Evolutionary conservation across 306 rosid genomes (phyloP), one percentile per base, ranked within the genome.

Genomic region (Ormosia semicastrata): DNA sequence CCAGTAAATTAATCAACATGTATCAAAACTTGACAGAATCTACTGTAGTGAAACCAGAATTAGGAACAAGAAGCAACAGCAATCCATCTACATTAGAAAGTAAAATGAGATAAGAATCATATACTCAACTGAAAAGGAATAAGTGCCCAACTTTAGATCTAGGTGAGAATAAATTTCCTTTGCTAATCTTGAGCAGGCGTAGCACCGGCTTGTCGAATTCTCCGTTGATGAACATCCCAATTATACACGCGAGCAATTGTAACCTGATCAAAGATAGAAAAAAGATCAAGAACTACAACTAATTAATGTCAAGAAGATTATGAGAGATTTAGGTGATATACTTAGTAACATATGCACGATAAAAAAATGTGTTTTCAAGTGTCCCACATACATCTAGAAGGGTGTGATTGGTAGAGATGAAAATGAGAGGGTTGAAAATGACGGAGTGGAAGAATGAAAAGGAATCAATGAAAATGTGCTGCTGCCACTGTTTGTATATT

Each of bases 191-290:
- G 72, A n/a, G 82, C 80, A 53, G 85, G 62, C 39, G 83, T 1
- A 18, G 62, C 60, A 75, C 76, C 56, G 33, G 86, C 77, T 82
- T 86, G 90, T 66, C 62, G 85, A 46, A 77, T 43, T 79, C 90
- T 80, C 47, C 94, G 86, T 86, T 92, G 95, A 87, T 90, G 94
- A 60, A 92, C 95, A 18, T 92, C 97, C 92, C 95, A 94, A 83
- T 90, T 92, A 63, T 89, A 92, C 57, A 92, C 92, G 8, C 97
- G 95, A 59, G 92, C 93, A 78, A 89, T 88, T 4, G 92, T 92
- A 46, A 90, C 95, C 97, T 94, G 89, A 82, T 63, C 69, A 74
- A 32, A 74, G 36, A 78, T 49, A 56, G 54, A 50, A 76, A 54
- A 54, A 52, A 50, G 6, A 67, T 52, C 36, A 58, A 80, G 43